Evolutionary conservation across 192 early-diverging fungal genomes (phyloP), one percentile per base, ranked within the genome.

Genomic region (Podila horticola): DNA sequence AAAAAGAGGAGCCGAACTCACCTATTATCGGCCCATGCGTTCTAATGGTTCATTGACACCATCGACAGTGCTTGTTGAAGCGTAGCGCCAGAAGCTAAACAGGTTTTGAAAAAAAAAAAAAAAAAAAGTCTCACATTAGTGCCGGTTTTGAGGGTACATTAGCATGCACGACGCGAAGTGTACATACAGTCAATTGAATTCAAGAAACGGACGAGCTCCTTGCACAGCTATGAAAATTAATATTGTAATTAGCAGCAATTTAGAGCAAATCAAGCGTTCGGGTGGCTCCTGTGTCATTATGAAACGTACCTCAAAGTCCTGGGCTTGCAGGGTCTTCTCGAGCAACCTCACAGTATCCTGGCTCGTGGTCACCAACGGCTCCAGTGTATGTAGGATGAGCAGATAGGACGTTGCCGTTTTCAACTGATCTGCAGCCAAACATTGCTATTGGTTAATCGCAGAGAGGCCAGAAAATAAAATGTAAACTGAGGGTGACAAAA

Each of bases 391-490:
- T 48, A 98, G 79, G 58, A 98, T 93, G 51, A 98, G 92, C 17
- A 99, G 76, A 84, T 95, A 96, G 30, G 96, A 96, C 0, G 96
- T 96, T 0, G 98, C 98, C 7, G 96, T 97, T 52, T 90, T 83
- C 24, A 98, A 82, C 9, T 86, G 82, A 13, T 89, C 89, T 55
- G 83, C 77, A 9, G 84, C 88, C 74, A 99, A 74, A 61, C 94
- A 97, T 68, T 85, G 76, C 88, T 94, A 82, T 20, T 10, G 50
- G 45, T 26, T 26, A 31, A 22, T 72, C n/a, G 60, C 34, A 34
- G 28, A 57, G 50, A 63, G 66, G 41, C 19, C 33, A 9, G 34
- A 36, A 10, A 8, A 26, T 34, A 24, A 13, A 33, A 17, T 20
- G n/a, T 38, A 51, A 34, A 63, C 19, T 33, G 8, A 11, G 38